Percentiles rank a stretch among this genome's conserved stretches.
Evolutionary conservation across 345 rosid species (phyloP).

Genomic region (Physaria fendleri): DNA sequence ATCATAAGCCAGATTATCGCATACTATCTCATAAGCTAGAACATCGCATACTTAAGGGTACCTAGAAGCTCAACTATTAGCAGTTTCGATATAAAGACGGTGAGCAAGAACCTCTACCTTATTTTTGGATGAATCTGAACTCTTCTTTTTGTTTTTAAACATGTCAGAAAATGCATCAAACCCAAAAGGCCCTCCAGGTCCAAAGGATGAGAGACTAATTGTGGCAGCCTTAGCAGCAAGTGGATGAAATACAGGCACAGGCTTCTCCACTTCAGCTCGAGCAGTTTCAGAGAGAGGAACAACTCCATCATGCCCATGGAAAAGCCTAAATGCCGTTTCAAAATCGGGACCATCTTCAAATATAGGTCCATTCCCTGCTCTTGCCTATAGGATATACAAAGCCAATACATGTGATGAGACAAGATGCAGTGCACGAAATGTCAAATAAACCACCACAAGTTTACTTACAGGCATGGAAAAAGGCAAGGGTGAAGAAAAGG

Average conservation of each 20-base stretch:
- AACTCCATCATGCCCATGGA: constrained; percentile 92
- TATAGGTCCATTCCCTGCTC: constrained; percentile 74
- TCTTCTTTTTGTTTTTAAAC: constrained; percentile 51
- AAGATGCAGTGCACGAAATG: background rate
- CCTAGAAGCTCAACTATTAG: too few relatives aligned
- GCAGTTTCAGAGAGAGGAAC: constrained; percentile 76
- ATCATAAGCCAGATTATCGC: too few relatives aligned
- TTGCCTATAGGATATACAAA: constrained; percentile 31
- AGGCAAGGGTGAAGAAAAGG: constrained; percentile 59
- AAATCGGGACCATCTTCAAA: constrained; percentile 98
- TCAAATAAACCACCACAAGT: background rate
- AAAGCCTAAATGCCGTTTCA: constrained; percentile 84
- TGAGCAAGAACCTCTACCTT: too few relatives aligned
- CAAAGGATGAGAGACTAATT: constrained; percentile 90
- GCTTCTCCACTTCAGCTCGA: constrained; percentile 32
- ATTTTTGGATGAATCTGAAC: constrained; percentile 58
- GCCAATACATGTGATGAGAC: background rate
- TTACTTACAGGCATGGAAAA: constrained; percentile 71
- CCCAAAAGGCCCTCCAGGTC: constrained; percentile 74
- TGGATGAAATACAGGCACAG: constrained; percentile 55
- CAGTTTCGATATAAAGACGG: too few relatives aligned
- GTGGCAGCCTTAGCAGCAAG: constrained; percentile 95
- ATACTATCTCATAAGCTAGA: too few relatives aligned
- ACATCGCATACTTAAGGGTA: too few relatives aligned
- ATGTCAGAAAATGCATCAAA: constrained; percentile 69